phyloP scores from a whole-genome alignment of 805 yeast species.

The Yamadazyma tumulicola region DNA sequence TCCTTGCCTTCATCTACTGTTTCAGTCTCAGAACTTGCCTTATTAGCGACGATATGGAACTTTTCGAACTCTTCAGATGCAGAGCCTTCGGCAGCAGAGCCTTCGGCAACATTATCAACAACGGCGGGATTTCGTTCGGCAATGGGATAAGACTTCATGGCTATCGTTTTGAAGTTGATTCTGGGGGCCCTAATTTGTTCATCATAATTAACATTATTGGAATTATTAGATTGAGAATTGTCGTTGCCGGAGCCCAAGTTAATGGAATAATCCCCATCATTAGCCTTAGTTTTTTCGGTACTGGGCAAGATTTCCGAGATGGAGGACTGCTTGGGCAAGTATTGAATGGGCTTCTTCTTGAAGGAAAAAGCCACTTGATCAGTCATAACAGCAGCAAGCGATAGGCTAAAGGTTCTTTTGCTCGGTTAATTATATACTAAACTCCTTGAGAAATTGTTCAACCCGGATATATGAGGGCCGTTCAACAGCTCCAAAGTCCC shows the following conservation, averaged over 20 bases:
- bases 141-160: too few species aligned
- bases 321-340: slow-evolving; percentile 17
- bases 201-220: slow-evolving; percentile 39
- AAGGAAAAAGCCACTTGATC: slow-evolving; percentile 26
- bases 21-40: background rate
- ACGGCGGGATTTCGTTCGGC: too few species aligned
- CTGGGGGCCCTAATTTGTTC: slow-evolving; percentile 56
- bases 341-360: slow-evolving; percentile 25
- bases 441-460: too few species aligned
- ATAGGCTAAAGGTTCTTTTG: too few species aligned
- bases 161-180: slow-evolving; percentile 17
- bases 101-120: background rate
- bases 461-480: too few species aligned
- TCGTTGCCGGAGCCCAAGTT: too few species aligned
- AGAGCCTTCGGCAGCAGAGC: background rate
- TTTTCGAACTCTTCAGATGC: background rate
- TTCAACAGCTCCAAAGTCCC: too few species aligned
- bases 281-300: slow-evolving; percentile 1
- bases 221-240: too few species aligned
- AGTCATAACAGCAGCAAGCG: too few species aligned
- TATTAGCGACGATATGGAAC: background rate
- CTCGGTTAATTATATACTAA: too few species aligned
- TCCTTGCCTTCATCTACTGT: background rate
- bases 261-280: background rate
- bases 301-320: slow-evolving; percentile 25